Evolutionary conservation across 176 grass and related monocot genomes (phyloP).

Genomic region (Phyllostachys edulis): DNA sequence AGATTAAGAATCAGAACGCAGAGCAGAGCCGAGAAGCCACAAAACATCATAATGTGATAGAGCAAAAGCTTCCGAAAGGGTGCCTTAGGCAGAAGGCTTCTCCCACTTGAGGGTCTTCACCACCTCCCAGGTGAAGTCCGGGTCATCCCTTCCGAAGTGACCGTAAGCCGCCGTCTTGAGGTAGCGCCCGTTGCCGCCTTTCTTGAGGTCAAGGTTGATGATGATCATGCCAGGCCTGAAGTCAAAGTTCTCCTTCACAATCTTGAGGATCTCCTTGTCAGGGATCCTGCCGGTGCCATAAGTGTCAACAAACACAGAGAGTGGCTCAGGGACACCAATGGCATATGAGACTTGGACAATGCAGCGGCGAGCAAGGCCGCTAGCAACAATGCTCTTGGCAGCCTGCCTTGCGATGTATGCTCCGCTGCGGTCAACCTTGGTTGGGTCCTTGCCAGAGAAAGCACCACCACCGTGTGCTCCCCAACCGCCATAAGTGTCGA

Average conservation of each 20-base stretch:
- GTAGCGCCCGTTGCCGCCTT: slow-evolving; percentile 48
- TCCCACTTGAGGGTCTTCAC: slow-evolving; percentile 52
- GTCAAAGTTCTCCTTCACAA: slow-evolving; percentile 52
- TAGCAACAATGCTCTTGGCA: slow-evolving; percentile 54
- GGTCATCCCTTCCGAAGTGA: slow-evolving; percentile 49
- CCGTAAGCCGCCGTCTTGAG: slow-evolving; percentile 51
- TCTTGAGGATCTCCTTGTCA: slow-evolving; percentile 52
- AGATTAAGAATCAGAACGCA: slow-evolving; percentile 31
- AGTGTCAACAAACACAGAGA: slow-evolving; percentile 42
- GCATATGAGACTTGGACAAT: slow-evolving; percentile 51
- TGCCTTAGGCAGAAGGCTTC: slow-evolving; percentile 48
- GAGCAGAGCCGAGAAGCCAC: neutral
- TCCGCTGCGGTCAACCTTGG: slow-evolving; percentile 57
- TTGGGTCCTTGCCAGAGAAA: slow-evolving; percentile 61
- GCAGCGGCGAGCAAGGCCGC: slow-evolving; percentile 42
- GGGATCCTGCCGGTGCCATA: slow-evolving; percentile 41
- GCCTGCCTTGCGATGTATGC: slow-evolving; percentile 54
- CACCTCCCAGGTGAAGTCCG: slow-evolving; percentile 54
- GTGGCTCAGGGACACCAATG: slow-evolving; percentile 48
- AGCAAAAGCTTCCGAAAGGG: slow-evolving; percentile 23
- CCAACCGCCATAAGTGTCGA: slow-evolving; percentile 61
- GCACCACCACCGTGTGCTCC: slow-evolving; percentile 56
- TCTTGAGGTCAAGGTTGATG: slow-evolving; percentile 55
- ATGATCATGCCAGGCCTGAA: slow-evolving; percentile 60
- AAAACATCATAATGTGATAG: slow-evolving; percentile 8